Evolutionary conservation across 805 yeast genomes (phyloP), one percentile per base, ranked within the genome.

Genomic region (Wickerhamiella vanderwaltii): DNA sequence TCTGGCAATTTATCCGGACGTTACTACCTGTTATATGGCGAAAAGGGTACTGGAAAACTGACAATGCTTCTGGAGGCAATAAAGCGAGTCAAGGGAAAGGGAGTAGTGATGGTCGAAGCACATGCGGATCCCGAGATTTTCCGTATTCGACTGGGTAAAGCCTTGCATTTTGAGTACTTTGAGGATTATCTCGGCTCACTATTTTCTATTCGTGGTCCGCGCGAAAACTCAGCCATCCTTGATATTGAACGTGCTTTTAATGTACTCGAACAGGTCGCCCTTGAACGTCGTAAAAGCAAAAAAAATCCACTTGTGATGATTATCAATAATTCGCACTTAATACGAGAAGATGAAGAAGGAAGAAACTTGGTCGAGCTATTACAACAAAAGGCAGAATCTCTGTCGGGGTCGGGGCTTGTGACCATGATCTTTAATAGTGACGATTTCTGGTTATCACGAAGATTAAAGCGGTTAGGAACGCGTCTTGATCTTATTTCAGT

Each of bases 91-190:
- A 62, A 68, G 29, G 84, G 87, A 0, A 58, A 61, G 39, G 73
- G 77, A 51, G 82, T 84, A 38, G 72, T 84, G 0, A 67, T 78
- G 37, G 63, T 83, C 46, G 93, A 83, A 54, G 91, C 91, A 1
- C 91, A 82, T 52, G 78, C 87, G 0, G 94, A 83, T 55, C 84
- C 88, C 0, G 94, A 83, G 55, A 75, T 83, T 37, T 78, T 83
- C 55, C 65, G 94, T 45, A 71, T 82, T 17, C 61, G 94, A 30
- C 63, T 83, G 9, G 94, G 94, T 2, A 71, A 72, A 46, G 87
- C 93, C 0, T 62, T 83, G 37, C 74, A 79, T 46, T 83, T 76
- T 55, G 75, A 75, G 30, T 83, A 68, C 55, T 77, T 72, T 48
- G 94, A 83, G 53, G 94, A 83, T 58, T 83, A 83, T 57, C 75